A percentile compares a stretch with the other conserved stretches of the same genome.
Conservation (phyloP, 306 rosid species). For the Erythrophleum fordii region DNA sequence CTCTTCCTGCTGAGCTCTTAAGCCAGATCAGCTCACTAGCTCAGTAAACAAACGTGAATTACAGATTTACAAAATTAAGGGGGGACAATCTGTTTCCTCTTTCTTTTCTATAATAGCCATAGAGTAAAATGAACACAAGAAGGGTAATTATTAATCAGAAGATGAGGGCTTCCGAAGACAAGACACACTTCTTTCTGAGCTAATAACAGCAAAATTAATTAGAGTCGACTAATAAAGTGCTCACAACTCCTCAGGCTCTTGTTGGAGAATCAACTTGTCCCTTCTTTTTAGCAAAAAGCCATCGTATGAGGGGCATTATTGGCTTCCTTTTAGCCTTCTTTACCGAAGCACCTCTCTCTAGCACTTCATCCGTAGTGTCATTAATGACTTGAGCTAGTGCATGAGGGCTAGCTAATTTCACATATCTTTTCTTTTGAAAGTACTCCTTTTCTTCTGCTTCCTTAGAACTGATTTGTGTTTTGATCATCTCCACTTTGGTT, state of each 20-base stretch:
- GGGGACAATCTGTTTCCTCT: background rate
- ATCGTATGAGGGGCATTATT: slow-evolving; percentile 58
- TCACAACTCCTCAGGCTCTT: no score
- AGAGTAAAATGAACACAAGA: no score
- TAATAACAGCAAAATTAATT: no score
- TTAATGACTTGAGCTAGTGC: slow-evolving; percentile 55
- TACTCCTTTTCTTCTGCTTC: background rate
- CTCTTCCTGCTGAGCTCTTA: background rate
- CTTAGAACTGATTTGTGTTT: background rate
- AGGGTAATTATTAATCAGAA: no score
- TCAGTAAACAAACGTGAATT: background rate
- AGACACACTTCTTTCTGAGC: no score
- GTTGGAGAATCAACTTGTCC: slow-evolving; percentile 46
- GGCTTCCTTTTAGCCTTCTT: slow-evolving; percentile 67
- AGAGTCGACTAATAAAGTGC: no score
- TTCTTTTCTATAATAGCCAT: no score
- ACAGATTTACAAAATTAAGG: background rate
- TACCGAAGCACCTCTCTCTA: slow-evolving; percentile 44
- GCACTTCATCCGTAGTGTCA: slow-evolving; percentile 38
- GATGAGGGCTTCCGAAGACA: no score
- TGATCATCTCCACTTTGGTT: background rate
- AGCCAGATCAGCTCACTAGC: background rate
- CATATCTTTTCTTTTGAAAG: slow-evolving; percentile 58
- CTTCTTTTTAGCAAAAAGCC: slow-evolving; percentile 72
- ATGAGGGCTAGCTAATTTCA: slow-evolving; percentile 87